Evolutionary conservation across 2,329 filamentous ascomycete genomes (phyloP), one percentile per base, ranked within the genome.

Genomic region (Claviceps sp.): DNA sequence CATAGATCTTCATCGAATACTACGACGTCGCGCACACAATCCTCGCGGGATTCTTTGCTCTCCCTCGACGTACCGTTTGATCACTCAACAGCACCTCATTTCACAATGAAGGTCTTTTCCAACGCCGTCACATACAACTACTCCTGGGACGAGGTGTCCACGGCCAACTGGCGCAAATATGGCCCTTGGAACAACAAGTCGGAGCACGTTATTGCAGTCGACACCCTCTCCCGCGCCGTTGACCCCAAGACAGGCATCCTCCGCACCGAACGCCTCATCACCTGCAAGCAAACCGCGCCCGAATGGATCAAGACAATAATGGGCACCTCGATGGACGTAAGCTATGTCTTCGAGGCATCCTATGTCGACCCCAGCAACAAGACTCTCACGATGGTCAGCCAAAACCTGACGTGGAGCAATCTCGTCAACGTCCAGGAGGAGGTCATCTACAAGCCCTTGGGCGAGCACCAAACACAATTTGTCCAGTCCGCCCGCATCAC

Each of bases 181-280:
- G 94, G 89, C 64, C 91, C 91, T 19, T 97, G 93, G 91, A 98
- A 98, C 74, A 87, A 96, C 69, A 93, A 95, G 73, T 90, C 87
- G n/a, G 88, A 89, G 42, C 93, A 98, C 70, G 93, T 98, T 59
- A 82, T 94, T 59, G 90, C 89, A 59, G 93, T 97, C 63, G 93
- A 98, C 73, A 97, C 91, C 14, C 71, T 98, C 61, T 85, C 82
- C 50, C 87, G 93, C 46, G 59, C 60, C 48, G 73, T 82, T 66
- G 76, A 81, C 61, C 65, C 73, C 2, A 65, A 64, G 22, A 81
- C 78, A 13, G 78, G 78, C 58, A 78, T 82, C 62, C 74, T 82
- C 53, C 76, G 77, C 56, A 81, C 78, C 30, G 78, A 81, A 61
- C 77, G 78, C 44, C 73, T 82, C 59, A 82, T 82, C 66, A 80